Evolutionary conservation across 2,329 filamentous ascomycete species (phyloP), one percentile per base, ranked within the genome.

Genomic region (Colletotrichum cordylinicola): DNA sequence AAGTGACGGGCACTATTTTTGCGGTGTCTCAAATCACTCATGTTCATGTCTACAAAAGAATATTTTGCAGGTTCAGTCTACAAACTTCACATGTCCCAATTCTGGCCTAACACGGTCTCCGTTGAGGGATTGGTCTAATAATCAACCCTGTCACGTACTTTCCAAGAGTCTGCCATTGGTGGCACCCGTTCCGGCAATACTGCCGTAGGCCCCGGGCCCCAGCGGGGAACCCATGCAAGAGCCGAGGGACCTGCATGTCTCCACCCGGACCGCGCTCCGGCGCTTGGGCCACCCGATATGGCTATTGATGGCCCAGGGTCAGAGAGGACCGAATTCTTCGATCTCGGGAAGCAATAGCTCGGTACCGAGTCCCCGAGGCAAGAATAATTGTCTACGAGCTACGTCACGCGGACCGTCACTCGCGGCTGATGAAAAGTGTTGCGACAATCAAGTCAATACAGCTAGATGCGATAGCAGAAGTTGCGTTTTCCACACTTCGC

Each of bases 61-160:
- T n/a, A 48, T n/a, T 2, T 10, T 10, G 43, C 2, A 21, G 21
- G n/a, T 13, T 48, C 6, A 13, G 43, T 21, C 43, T 48, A 48
- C 43, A 48, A 48, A 48, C 21, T 21, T 10, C n/a, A 13, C 10
- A 6, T 48, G 1, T 8, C n/a, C 43, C 1, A 48, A 13, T 8
- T 4, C 18, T 9, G 5, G 18, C 18, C n/a, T 2, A 43, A 18
- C 39, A 8, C 6, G 39, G 39, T 1, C 18, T 48, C 3, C 43
- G n/a, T 48, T 12, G 18, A 48, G 18, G 0, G 0, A 12, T 21
- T 21, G 1, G 43, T 4, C 43, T 48, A 0, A n/a, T 9, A 21
- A 48, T 21, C 1, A 48, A 21, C 43, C 18, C 10, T 48, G 43
- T 48, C 5, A 5, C 18, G 9, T 12, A 16, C 9, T 48, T 0